Evolutionary conservation across 192 early-diverging fungal genomes (phyloP).

Genomic region (Entomortierella parvispora): DNA sequence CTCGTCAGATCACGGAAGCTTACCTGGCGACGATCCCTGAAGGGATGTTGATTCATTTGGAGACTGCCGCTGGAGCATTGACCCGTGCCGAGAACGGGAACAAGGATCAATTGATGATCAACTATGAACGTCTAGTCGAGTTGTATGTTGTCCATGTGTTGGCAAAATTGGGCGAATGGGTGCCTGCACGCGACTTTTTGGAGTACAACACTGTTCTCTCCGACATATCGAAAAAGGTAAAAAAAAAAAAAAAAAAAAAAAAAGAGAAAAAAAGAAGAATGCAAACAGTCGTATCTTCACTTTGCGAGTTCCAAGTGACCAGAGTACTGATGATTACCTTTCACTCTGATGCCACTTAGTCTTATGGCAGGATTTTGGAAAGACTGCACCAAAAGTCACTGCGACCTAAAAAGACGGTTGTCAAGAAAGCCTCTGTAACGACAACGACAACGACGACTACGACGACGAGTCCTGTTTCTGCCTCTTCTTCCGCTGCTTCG

Average conservation of each 20-base stretch:
- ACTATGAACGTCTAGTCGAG: slow-evolving; percentile 53
- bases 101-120: slow-evolving; percentile 51
- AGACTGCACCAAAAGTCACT: slow-evolving; percentile 43
- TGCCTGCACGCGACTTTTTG: slow-evolving; percentile 44
- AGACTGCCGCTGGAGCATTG: slow-evolving; percentile 33
- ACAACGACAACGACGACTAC: not conserved
- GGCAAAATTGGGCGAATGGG: slow-evolving; percentile 55
- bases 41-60: slow-evolving; percentile 41
- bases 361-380: slow-evolving; percentile 38
- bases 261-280: not conserved
- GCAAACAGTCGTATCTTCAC: not conserved
- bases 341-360: not conserved
- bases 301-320: not conserved
- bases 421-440: slow-evolving; percentile 3
- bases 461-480: slow-evolving; percentile 3
- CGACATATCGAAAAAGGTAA: slow-evolving; percentile 47
- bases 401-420: slow-evolving; percentile 20
- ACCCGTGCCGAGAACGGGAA: slow-evolving; percentile 1
- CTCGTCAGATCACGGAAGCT: slow-evolving; percentile 30
- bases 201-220: slow-evolving; percentile 45
- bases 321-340: not conserved
- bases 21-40: slow-evolving; percentile 39
- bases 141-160: slow-evolving; percentile 54
- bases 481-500: slow-evolving; percentile 18
- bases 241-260: not conserved